Evolutionary conservation across 805 yeast species (phyloP).

Genomic region (Cyberlindnera sargentensis): DNA sequence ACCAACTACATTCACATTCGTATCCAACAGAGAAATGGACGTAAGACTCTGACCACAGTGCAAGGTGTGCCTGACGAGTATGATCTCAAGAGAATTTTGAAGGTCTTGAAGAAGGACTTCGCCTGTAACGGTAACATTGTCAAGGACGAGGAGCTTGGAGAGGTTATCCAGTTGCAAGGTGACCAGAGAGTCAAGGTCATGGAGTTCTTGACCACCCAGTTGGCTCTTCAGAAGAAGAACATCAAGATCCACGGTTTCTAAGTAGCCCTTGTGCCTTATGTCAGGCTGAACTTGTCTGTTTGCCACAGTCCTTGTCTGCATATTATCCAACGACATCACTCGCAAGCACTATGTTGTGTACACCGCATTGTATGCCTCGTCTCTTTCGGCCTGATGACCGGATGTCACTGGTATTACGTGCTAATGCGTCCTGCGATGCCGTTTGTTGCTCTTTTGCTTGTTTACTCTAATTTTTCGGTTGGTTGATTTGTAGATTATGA

Average conservation of each 20-base stretch:
- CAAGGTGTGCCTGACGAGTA: constrained; percentile 96
- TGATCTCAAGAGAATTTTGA: constrained; percentile 91
- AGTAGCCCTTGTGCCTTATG: constrained; percentile 9
- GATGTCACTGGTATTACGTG: too few relatives aligned
- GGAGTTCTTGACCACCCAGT: constrained; percentile 82
- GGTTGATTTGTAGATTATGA: too few relatives aligned
- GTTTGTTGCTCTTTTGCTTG: too few relatives aligned
- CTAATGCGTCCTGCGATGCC: too few relatives aligned
- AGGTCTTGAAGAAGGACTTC: constrained; percentile 93
- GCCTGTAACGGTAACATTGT: constrained; percentile 99
- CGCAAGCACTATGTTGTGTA: too few relatives aligned
- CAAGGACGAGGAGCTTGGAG: constrained; percentile 93
- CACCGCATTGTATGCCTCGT: neutral
- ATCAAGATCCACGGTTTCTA: constrained; percentile 98
- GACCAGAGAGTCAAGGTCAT: constrained; percentile 96
- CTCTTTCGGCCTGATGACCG: neutral
- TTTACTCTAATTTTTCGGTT: too few relatives aligned
- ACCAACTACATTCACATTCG: constrained; percentile 95
- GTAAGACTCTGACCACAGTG: constrained; percentile 96
- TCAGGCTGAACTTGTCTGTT: neutral
- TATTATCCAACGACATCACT: too few relatives aligned
- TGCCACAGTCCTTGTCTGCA: neutral
- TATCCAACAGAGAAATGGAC: constrained; percentile 99
- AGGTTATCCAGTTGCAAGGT: constrained; percentile 96
- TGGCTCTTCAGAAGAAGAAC: constrained; percentile 89